These are phyloP conservation scores for Stachybotrys chartarum DNA, from an alignment of 2,329 filamentous ascomycete species.

Conservation along the genomic window DNA sequence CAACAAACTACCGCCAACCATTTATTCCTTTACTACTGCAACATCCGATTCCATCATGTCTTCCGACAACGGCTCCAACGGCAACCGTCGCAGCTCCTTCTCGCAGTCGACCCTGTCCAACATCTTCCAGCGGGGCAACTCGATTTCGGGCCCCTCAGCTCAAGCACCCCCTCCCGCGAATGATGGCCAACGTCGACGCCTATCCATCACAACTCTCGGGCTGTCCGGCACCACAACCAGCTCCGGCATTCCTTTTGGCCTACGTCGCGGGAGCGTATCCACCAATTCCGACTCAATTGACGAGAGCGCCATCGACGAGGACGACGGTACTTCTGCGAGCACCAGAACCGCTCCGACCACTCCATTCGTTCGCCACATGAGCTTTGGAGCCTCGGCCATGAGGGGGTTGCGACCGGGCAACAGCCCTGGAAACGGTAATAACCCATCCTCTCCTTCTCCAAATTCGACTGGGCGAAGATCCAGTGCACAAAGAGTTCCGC, in stretches of 20 bases:
- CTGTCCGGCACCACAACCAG: constrained; percentile 65
- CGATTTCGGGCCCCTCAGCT: constrained; percentile 33
- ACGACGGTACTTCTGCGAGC: constrained; percentile 43
- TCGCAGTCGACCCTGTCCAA: constrained; percentile 49
- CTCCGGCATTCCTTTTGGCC: constrained; percentile 41
- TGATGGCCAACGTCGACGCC: constrained; percentile 56
- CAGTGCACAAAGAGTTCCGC: constrained; percentile 20
- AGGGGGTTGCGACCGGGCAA: constrained; percentile 46
- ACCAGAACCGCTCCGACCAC: constrained; percentile 56
- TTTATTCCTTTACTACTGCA: constrained; percentile 2
- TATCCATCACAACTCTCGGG: constrained; percentile 68
- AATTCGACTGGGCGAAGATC: constrained; percentile 23
- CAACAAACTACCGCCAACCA: constrained; percentile 12
- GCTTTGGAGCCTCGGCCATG: constrained; percentile 76
- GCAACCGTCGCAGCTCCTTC: constrained; percentile 47
- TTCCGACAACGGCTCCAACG: constrained; percentile 25
- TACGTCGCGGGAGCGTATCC: constrained; percentile 62
- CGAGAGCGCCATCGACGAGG: constrained; percentile 67
- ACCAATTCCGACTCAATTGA: constrained; percentile 62
- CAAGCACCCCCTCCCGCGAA: constrained; percentile 32
- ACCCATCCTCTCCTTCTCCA: constrained; percentile 31
- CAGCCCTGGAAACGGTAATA: constrained; percentile 61
- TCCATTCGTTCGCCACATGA: constrained; percentile 78
- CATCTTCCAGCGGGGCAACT: constrained; percentile 52
- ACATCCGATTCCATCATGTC: constrained; percentile 18